Evolutionary conservation across 2,329 filamentous ascomycete species (phyloP).

Genomic region (Monilinia aucupariae): DNA sequence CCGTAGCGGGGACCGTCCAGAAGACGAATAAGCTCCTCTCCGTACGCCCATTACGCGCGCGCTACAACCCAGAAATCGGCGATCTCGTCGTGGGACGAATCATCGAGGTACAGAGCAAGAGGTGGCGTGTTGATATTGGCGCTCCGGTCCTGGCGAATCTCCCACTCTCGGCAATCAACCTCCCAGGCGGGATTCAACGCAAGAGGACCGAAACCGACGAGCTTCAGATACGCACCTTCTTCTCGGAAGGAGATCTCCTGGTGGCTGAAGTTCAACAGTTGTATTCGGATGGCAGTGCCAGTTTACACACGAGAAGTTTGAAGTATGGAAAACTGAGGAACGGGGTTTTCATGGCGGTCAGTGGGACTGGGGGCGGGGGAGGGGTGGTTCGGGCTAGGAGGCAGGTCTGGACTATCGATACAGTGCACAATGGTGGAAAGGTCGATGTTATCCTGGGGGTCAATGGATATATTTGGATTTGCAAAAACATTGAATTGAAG

Average conservation of each 20-base stretch:
- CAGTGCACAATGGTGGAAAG: constrained; percentile 50
- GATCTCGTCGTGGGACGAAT: constrained; percentile 93
- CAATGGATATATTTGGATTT: constrained; percentile 96
- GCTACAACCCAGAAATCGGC: constrained; percentile 93
- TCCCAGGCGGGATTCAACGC: constrained; percentile 87
- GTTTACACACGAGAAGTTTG: constrained; percentile 81
- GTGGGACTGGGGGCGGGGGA: constrained; percentile 69
- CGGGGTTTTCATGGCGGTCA: constrained; percentile 79
- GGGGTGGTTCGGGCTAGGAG: constrained; percentile 79
- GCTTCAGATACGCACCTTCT: constrained; percentile 95
- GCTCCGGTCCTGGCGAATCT: constrained; percentile 80
- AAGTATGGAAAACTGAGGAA: constrained; percentile 96
- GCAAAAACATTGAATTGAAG: constrained; percentile 69
- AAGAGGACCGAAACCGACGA: constrained; percentile 93
- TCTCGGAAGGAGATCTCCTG: constrained; percentile 87
- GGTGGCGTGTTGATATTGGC: constrained; percentile 93
- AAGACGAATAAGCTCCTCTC: constrained; percentile 97
- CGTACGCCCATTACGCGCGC: constrained; percentile 80
- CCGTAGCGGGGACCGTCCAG: constrained; percentile 81
- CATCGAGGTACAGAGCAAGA: constrained; percentile 84
- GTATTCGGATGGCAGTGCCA: constrained; percentile 77
- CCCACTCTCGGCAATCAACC: constrained; percentile 83
- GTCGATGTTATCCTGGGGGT: constrained; percentile 88
- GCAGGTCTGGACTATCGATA: constrained; percentile 80
- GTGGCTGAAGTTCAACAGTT: constrained; percentile 93